Conservation (phyloP, 805 yeast species). For the Candida quercuum region DNA sequence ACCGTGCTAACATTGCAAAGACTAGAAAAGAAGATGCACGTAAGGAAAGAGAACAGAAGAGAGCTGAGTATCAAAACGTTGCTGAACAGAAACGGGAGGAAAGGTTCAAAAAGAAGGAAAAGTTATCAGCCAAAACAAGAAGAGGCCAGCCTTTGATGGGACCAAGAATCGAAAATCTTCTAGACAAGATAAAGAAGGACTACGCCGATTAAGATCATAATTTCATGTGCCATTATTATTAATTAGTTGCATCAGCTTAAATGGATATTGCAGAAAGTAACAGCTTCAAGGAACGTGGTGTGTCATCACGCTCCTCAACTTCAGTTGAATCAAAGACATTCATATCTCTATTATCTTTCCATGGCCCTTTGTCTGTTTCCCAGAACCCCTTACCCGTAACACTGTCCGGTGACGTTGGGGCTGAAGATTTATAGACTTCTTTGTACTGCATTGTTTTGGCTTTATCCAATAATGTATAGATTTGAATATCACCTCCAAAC, state of each 20-base stretch:
- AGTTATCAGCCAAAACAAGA: slow-evolving; percentile 49
- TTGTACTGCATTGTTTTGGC: slow-evolving; percentile 3
- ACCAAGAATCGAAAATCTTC: slow-evolving; percentile 71
- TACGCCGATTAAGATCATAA: slow-evolving; percentile 3
- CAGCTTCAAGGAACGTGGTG: slow-evolving; percentile 6
- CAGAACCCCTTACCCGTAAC: slow-evolving; percentile 21
- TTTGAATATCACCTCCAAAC: slow-evolving; percentile 31
- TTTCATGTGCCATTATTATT: neutral
- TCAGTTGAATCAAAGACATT: slow-evolving; percentile 15
- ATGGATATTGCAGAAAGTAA: slow-evolving; percentile 10
- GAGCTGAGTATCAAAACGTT: slow-evolving; percentile 34
- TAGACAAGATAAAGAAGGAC: slow-evolving; percentile 68
- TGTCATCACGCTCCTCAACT: neutral
- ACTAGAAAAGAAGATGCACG: slow-evolving; percentile 28
- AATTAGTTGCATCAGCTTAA: slow-evolving; percentile 3
- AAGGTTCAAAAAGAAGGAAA: slow-evolving; percentile 39
- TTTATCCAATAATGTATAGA: slow-evolving; percentile 19
- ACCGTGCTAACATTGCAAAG: slow-evolving; percentile 31
- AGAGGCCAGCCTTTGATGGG: slow-evolving; percentile 90
- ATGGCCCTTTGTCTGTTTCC: slow-evolving; percentile 12
- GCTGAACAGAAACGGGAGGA: slow-evolving; percentile 35
- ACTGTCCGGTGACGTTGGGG: neutral
- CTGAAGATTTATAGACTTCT: neutral
- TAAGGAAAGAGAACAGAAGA: slow-evolving; percentile 29
- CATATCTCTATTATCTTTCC: slow-evolving; percentile 9